Evolutionary conservation across 345 rosid genomes (phyloP), one percentile per base, ranked within the genome.

Genomic region (Gossypium ekmanianum): DNA sequence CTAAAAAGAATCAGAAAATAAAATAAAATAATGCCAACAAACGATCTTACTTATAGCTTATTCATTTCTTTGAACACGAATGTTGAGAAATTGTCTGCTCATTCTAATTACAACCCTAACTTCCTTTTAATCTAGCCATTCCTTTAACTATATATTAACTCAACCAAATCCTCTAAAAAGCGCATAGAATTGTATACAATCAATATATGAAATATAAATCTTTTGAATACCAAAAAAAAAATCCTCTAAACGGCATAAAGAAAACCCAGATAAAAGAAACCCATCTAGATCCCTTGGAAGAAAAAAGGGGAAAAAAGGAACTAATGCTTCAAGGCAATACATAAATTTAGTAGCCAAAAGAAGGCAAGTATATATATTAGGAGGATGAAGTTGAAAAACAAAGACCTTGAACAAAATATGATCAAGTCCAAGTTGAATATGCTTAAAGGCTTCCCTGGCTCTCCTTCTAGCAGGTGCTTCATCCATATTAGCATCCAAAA

Each of bases 391-490:
- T 20, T 7, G 18, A 14, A 65, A 67, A 52, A 34, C 51, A 68
- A 41, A 3, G 39, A 93, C 99, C 99, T 90, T 92, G 74, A 96
- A 89, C 68, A 96, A 84, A 56, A 96, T 75, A 80, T 96, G 99
- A 71, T 93, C 94, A 71, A 96, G 82, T 47, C 85, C 82, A 59
- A 88, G 90, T 80, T 93, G 98, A 61, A 88, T 79, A 55, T 87
- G 80, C 85, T 85, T 90, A 44, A 90, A 90, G 11, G 97, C 92
- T 39, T 93, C 90, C 24, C 98, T 96, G 68, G 88, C 97, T 12
- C 79, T 87, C 71, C 91, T 84, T 77, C 99, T 87, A 27, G 88
- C 91, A 0, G 90, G 83, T 64, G 83, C 99, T 59, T 90, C 86
- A 64, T 93, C 99, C 87, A 89, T 91, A 43, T 87, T 75, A 20